phyloP scores from a whole-genome alignment of 495 filamentous ascomycete species.

The Podospora pseudocomata region DNA sequence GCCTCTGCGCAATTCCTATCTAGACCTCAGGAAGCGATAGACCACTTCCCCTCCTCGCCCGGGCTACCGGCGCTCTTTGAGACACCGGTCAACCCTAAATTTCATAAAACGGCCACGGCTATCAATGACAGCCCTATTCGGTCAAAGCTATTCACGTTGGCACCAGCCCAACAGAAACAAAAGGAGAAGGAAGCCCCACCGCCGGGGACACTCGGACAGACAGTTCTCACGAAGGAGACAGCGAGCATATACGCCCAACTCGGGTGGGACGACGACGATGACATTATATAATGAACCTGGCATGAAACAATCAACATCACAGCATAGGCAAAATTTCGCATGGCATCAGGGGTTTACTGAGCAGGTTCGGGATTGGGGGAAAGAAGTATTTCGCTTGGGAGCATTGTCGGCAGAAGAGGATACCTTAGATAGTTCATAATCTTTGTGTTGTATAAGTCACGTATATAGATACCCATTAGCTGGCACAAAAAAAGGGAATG shows the following conservation, averaged over 20 bases:
- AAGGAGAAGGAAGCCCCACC: slow-evolving; percentile 26
- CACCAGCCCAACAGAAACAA: not conserved
- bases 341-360: not conserved
- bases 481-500: not conserved
- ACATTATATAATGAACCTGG: slow-evolving; percentile 9
- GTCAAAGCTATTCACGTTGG: slow-evolving; percentile 22
- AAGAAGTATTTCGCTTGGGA: not conserved
- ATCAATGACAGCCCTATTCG: slow-evolving; percentile 47
- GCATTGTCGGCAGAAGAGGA: not conserved
- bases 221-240: not conserved
- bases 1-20: slow-evolving; percentile 33
- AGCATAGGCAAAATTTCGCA: not conserved
- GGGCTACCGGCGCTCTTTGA: slow-evolving; percentile 32
- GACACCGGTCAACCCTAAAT: slow-evolving; percentile 36
- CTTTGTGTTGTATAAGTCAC: not conserved
- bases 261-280: slow-evolving; percentile 61
- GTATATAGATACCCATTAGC: not conserved
- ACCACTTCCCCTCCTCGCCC: slow-evolving; percentile 40
- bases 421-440: not conserved
- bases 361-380: not conserved
- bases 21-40: slow-evolving; percentile 27
- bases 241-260: slow-evolving; percentile 62
- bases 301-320: slow-evolving; percentile 8
- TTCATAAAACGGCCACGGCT: slow-evolving; percentile 15
- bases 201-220: slow-evolving; percentile 6